Conservation (phyloP, 208 protist species). For the Angomonas ambiguus region DNA sequence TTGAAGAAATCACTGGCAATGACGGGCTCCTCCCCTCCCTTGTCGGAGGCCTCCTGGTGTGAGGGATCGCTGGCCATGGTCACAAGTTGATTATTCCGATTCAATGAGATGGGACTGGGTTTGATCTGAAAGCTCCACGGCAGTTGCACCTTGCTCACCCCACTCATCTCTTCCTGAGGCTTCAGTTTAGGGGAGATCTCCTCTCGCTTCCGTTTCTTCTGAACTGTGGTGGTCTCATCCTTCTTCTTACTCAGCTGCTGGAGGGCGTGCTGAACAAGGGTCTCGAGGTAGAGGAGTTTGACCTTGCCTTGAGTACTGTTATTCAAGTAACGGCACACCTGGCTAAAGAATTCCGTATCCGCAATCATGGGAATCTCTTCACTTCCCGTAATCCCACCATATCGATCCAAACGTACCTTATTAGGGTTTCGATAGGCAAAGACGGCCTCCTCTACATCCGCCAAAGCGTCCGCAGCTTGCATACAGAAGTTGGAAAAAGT, state of each 20-base stretch:
- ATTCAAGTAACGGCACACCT: not conserved
- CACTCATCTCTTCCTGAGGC: not conserved
- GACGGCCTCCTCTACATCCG: slow-evolving; percentile 1
- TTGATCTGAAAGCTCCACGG: not conserved
- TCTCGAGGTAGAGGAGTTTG: not conserved
- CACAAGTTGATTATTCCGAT: not conserved
- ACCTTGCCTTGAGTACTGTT: not conserved
- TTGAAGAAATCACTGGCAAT: not conserved
- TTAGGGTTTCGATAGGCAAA: not conserved
- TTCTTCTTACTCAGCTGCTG: not conserved
- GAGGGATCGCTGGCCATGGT: not conserved
- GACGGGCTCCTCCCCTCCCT: not conserved
- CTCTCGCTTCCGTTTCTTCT: slow-evolving; percentile 5
- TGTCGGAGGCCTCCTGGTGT: not conserved
- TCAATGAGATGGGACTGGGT: not conserved
- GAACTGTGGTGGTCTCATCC: not conserved
- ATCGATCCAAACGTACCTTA: not conserved
- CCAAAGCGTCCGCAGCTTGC: not conserved
- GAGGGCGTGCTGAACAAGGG: not conserved
- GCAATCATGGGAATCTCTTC: not conserved
- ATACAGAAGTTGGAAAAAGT: not conserved
- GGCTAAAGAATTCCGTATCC: slow-evolving; percentile 1
- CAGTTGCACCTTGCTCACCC: not conserved
- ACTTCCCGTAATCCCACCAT: not conserved
- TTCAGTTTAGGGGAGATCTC: not conserved